Percentiles rank a stretch among this genome's conserved stretches.
Conservation (phyloP, 768 basidiomycete species). For the Fibroporia radiculosa region DNA sequence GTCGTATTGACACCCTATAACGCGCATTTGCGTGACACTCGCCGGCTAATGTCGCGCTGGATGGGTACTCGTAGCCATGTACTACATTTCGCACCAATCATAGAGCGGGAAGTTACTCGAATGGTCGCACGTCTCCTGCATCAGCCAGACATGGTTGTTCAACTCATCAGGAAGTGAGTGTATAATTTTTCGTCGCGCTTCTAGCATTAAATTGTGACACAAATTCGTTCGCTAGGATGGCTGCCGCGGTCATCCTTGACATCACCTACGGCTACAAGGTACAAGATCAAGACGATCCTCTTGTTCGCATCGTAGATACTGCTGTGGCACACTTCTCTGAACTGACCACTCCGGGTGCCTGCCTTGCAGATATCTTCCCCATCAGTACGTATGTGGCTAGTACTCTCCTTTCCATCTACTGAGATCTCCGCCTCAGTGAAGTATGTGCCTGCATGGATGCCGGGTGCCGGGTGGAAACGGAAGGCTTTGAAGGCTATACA, state of each 20-base stretch:
- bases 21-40: constrained; percentile 33
- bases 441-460: constrained; percentile 32
- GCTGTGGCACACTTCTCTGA: constrained; percentile 17
- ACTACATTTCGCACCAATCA: constrained; percentile 24
- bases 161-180: constrained; percentile 36
- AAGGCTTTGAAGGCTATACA: constrained; percentile 22
- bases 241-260: constrained; percentile 21
- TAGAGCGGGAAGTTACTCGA: constrained; percentile 33
- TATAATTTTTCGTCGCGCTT: constrained; percentile 21
- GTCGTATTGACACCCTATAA: constrained; percentile 33
- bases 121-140: constrained; percentile 35
- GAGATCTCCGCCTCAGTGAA: constrained; percentile 1
- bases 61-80: constrained; percentile 35
- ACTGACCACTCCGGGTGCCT: constrained; percentile 25
- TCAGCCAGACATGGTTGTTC: constrained; percentile 28
- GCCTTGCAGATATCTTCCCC: constrained; percentile 25
- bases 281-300: constrained; percentile 10
- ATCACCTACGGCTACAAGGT: constrained; percentile 23
- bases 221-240: constrained; percentile 11
- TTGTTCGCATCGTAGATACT: constrained; percentile 15
- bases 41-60: constrained; percentile 32
- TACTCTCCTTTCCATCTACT: background rate
- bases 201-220: background rate
- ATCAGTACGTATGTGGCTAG: constrained; percentile 23
- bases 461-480: constrained; percentile 30